Percentiles rank a stretch among this genome's conserved stretches.
Conservation (phyloP, 1,139 yeast species). For the Scheffersomyces titani region DNA sequence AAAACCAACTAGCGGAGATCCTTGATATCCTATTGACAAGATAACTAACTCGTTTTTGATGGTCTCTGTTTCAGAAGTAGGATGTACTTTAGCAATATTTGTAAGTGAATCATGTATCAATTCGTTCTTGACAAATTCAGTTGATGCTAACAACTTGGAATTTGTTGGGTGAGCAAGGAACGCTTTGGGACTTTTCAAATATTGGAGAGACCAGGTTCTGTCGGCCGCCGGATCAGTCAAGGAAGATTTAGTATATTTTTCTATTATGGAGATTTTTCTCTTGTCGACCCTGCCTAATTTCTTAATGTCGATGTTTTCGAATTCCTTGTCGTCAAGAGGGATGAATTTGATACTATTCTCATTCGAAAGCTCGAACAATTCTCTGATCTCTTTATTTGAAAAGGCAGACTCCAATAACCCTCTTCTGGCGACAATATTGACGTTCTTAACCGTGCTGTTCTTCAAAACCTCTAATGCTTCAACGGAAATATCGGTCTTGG, state of each 20-base stretch:
- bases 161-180: conserved; percentile 37
- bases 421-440: conserved; percentile 80
- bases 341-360: conserved; percentile 54
- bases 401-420: conserved; percentile 85
- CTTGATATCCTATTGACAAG: conserved; percentile 82
- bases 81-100: conserved; percentile 36
- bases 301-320: conserved; percentile 42
- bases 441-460: conserved; percentile 56
- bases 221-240: conserved; percentile 17
- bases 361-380: conserved; percentile 62
- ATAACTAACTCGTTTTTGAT: conserved; percentile 69
- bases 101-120: conserved; percentile 36
- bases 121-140: conserved; percentile 50
- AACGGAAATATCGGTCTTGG: conserved; percentile 70
- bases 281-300: conserved; percentile 65
- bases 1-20: conserved; percentile 62
- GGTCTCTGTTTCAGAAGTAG: conserved; percentile 39
- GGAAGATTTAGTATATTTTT: conserved; percentile 43
- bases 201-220: conserved; percentile 70
- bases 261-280: conserved; percentile 65
- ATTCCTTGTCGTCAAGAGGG: conserved; percentile 49
- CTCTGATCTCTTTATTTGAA: conserved; percentile 90
- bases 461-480: conserved; percentile 58
- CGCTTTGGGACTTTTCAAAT: conserved; percentile 64
- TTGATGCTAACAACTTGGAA: conserved; percentile 40